Evolutionary conservation across 352 stramenopile genomes (phyloP).

Genomic region (Globisporangium radiosum): DNA sequence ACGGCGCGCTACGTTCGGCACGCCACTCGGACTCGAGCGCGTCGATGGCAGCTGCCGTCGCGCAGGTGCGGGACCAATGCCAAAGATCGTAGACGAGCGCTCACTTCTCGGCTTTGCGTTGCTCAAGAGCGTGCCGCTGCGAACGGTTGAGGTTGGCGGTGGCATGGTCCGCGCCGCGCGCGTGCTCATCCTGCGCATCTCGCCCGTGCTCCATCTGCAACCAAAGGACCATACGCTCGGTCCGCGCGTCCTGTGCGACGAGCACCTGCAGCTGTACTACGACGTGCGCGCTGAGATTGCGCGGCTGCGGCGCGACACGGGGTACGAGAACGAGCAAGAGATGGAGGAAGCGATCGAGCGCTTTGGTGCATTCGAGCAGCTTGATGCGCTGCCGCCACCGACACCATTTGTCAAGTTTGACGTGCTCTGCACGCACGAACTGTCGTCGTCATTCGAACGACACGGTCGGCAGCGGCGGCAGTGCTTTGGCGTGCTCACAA

Average conservation of each 20-base stretch:
- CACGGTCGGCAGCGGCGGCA: slow-evolving; percentile 2
- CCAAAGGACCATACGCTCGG: slow-evolving; percentile 53
- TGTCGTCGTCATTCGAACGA: neutral
- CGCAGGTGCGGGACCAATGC: neutral
- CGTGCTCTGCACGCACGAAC: slow-evolving; percentile 48
- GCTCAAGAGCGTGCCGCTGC: slow-evolving; percentile 60
- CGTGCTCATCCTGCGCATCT: slow-evolving; percentile 41
- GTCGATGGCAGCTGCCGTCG: slow-evolving; percentile 3
- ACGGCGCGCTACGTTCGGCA: slow-evolving; percentile 32
- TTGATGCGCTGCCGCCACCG: slow-evolving; percentile 23
- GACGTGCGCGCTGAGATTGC: slow-evolving; percentile 32
- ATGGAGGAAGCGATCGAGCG: slow-evolving; percentile 5
- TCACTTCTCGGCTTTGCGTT: slow-evolving; percentile 28
- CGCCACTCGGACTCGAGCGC: slow-evolving; percentile 41
- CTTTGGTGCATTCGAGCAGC: slow-evolving; percentile 12
- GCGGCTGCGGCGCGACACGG: slow-evolving; percentile 6
- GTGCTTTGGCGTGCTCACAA: slow-evolving; percentile 40
- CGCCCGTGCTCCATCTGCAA: slow-evolving; percentile 57
- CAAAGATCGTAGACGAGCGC: slow-evolving; percentile 2
- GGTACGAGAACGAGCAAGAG: slow-evolving; percentile 9
- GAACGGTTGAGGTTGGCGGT: slow-evolving; percentile 48
- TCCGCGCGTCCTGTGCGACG: slow-evolving; percentile 58
- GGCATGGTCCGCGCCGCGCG: slow-evolving; percentile 59
- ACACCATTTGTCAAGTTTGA: slow-evolving; percentile 67
- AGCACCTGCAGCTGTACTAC: slow-evolving; percentile 46